A percentile compares a stretch with the other conserved stretches of the same genome.
phyloP scores from a whole-genome alignment of 2,329 filamentous ascomycete genomes.

The Emergomyces orientalis region DNA sequence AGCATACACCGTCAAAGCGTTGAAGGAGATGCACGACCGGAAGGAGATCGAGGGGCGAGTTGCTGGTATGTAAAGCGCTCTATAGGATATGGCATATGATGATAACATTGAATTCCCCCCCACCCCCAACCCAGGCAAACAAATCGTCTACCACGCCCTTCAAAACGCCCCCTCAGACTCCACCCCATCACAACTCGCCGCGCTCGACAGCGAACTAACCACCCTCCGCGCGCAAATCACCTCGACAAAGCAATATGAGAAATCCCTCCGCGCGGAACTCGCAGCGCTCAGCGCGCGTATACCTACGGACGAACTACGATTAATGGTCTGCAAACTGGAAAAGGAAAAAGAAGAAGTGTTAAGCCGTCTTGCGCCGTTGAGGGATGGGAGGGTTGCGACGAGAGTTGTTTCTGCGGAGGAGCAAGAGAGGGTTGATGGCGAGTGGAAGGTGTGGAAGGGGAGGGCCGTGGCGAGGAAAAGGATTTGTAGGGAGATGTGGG shows the following conservation, averaged over 20 bases:
- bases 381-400: conserved; percentile 28
- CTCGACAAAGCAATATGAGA: conserved; percentile 39
- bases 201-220: conserved; percentile 42
- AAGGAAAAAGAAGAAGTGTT: conserved; percentile 36
- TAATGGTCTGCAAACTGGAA: conserved; percentile 37
- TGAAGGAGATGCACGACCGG: conserved; percentile 54
- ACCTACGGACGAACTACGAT: conserved; percentile 43
- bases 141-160: conserved; percentile 51
- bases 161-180: conserved; percentile 44
- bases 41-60: conserved; percentile 50
- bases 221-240: conserved; percentile 39
- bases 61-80: conserved; percentile 35
- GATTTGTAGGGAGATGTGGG: conserved; percentile 46
- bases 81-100: too few relatives aligned
- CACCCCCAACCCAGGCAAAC: conserved; percentile 42
- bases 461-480: conserved; percentile 36
- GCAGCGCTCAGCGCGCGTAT: conserved; percentile 40
- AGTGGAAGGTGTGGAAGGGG: conserved; percentile 39
- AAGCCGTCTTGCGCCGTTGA: conserved; percentile 34
- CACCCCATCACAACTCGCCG: conserved; percentile 41
- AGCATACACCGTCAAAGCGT: conserved; percentile 50
- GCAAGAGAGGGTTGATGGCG: conserved; percentile 37
- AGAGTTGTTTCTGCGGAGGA: conserved; percentile 41
- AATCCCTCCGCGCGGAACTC: conserved; percentile 41
- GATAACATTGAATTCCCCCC: too few relatives aligned